These are phyloP conservation scores for Clausena lansium DNA, from an alignment of 345 rosid genomes.

Conservation along the genomic window DNA sequence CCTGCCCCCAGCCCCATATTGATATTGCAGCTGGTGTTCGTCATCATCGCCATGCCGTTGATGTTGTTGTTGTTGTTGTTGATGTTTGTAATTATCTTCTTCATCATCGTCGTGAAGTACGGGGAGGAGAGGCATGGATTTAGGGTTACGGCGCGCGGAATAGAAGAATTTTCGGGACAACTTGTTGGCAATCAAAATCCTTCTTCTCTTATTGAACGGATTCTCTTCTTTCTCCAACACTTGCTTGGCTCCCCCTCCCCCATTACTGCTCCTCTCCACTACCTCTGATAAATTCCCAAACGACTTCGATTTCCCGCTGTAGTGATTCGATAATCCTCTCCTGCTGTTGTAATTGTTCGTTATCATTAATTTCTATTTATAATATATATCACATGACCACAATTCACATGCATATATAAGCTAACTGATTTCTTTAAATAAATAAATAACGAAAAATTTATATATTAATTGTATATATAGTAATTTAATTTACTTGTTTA, in stretches of 20 bases:
- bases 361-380: neutral
- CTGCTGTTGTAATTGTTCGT: conserved; percentile 42
- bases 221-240: conserved; percentile 58
- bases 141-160: conserved; percentile 42
- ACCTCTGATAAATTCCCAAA: conserved; percentile 63
- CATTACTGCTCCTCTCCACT: too few species aligned
- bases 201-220: conserved; percentile 75
- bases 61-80: too few species aligned
- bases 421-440: too few species aligned
- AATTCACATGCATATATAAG: too few species aligned
- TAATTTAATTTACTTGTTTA: conserved; percentile 48
- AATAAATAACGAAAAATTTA: neutral
- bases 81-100: neutral
- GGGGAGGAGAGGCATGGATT: conserved; percentile 78
- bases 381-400: too few species aligned
- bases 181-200: conserved; percentile 53
- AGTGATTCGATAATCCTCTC: conserved; percentile 78
- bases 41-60: neutral
- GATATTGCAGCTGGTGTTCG: neutral
- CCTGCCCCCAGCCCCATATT: conserved; percentile 16
- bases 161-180: conserved; percentile 44
- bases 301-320: conserved; percentile 77
- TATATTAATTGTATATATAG: too few species aligned
- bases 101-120: conserved; percentile 33
- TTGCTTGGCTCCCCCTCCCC: too few species aligned